These are phyloP conservation scores for Diaporthe batatas DNA, from an alignment of 2,329 filamentous ascomycete genomes.

Conservation along the genomic window DNA sequence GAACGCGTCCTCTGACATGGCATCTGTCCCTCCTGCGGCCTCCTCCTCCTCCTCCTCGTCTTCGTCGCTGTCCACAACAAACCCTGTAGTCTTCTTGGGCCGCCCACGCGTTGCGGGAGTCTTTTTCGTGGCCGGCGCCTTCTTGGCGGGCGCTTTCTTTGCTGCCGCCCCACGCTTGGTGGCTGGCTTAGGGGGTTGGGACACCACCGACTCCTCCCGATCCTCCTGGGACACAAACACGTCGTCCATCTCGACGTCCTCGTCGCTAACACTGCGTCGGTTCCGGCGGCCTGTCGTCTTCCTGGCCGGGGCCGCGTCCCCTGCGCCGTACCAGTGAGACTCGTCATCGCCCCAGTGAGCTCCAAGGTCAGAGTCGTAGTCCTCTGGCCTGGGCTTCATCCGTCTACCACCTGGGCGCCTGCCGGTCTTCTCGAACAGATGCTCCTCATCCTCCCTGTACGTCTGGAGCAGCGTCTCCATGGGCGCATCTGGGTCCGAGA, in stretches of 20 bases:
- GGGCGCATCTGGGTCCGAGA: conserved; percentile 74
- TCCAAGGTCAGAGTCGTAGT: conserved; percentile 91
- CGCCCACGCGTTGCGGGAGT: conserved; percentile 57
- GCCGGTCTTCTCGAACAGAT: conserved; percentile 74
- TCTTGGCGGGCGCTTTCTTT: conserved; percentile 49
- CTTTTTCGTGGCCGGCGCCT: conserved; percentile 59
- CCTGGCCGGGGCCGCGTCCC: conserved; percentile 10
- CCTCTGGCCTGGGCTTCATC: conserved; percentile 81
- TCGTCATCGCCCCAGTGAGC: conserved; percentile 88
- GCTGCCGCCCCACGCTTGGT: conserved; percentile 49
- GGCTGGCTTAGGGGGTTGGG: conserved; percentile 53
- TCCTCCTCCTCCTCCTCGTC: conserved; percentile 56
- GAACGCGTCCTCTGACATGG: conserved; percentile 50
- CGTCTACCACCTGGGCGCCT: conserved; percentile 62
- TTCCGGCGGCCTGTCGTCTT: conserved; percentile 47
- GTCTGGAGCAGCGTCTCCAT: conserved; percentile 81
- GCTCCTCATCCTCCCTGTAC: conserved; percentile 78
- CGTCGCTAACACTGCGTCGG: conserved; percentile 59
- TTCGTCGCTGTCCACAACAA: conserved; percentile 55
- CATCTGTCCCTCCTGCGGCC: conserved; percentile 26
- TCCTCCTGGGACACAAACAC: conserved; percentile 51
- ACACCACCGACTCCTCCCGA: conserved; percentile 61
- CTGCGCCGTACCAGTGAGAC: conserved; percentile 66
- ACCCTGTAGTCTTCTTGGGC: conserved; percentile 57
- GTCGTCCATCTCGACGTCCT: conserved; percentile 64